Percentiles rank a stretch among this genome's conserved stretches.
Conservation (phyloP, 2,329 filamentous ascomycete species). For the Decorospora gaudefroyi region DNA sequence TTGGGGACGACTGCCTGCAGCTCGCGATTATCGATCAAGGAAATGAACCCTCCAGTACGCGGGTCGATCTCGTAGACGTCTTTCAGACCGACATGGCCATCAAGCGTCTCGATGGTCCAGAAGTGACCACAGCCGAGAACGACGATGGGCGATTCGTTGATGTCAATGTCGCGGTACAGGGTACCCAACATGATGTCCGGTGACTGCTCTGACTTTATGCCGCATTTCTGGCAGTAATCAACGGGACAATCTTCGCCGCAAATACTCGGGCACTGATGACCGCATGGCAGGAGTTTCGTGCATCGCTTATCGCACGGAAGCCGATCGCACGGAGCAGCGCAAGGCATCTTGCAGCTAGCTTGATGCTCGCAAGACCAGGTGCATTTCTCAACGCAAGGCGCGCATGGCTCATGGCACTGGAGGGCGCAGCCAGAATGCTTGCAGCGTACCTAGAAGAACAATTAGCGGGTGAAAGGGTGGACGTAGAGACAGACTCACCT, state of each 20-base stretch:
- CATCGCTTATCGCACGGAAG: conserved; percentile 42
- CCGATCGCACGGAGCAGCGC: conserved; percentile 39
- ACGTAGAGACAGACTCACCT: conserved; percentile 18
- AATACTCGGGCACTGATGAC: conserved; percentile 41
- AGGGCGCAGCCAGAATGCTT: conserved; percentile 33
- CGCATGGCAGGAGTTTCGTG: conserved; percentile 30
- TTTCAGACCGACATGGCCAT: conserved; percentile 35
- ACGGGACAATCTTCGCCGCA: conserved; percentile 38
- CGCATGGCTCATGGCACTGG: conserved; percentile 41
- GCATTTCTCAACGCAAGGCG: conserved; percentile 43
- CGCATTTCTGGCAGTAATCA: conserved; percentile 32
- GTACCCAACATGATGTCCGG: conserved; percentile 35
- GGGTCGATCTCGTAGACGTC: conserved; percentile 27
- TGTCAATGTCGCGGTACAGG: conserved; percentile 33
- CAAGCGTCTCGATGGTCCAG: conserved; percentile 38
- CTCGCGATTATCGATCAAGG: conserved; percentile 31
- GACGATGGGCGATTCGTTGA: conserved; percentile 36
- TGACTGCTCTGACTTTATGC: conserved; percentile 17
- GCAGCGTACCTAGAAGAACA: conserved; percentile 30
- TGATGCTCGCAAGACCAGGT: conserved; percentile 44
- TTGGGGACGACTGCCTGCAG: conserved; percentile 31
- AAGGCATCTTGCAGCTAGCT: conserved; percentile 43
- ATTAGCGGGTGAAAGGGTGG: neutral
- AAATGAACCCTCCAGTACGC: conserved; percentile 24
- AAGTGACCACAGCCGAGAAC: conserved; percentile 39